Percentiles rank a stretch among this genome's conserved stretches.
Conservation (phyloP, 805 yeast genomes). For the Sugiyamaella qingdaonensis region DNA sequence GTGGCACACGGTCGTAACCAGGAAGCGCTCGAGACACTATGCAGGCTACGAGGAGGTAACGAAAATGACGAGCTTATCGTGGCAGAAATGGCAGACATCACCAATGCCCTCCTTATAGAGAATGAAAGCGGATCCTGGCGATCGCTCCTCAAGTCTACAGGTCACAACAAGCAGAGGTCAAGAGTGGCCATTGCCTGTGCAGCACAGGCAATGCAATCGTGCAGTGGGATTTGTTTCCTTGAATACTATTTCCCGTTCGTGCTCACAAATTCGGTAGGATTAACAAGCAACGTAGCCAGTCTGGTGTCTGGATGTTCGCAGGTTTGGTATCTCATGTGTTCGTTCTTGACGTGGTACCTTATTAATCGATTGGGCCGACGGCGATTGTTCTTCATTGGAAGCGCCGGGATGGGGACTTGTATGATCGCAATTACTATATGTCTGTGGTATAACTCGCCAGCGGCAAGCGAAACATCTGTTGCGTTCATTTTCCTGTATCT, state of each 20-base stretch:
- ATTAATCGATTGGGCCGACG: slow-evolving; percentile 48
- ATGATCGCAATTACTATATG: slow-evolving; percentile 11
- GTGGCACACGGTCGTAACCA: slow-evolving; percentile 26
- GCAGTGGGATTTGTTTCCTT: slow-evolving; percentile 6
- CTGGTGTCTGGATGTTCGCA: slow-evolving; percentile 14
- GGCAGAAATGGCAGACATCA: slow-evolving; percentile 11
- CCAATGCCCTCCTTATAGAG: slow-evolving; percentile 1
- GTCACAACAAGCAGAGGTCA: not conserved
- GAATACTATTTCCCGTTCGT: slow-evolving; percentile 6
- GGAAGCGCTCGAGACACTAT: slow-evolving; percentile 19
- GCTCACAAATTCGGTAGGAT: slow-evolving; percentile 1
- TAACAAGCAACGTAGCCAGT: not conserved
- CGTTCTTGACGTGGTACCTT: slow-evolving; percentile 44
- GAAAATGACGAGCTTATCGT: slow-evolving; percentile 8
- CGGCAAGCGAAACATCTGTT: slow-evolving; percentile 6
- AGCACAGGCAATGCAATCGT: slow-evolving; percentile 6
- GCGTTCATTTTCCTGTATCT: slow-evolving; percentile 12
- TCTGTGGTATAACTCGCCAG: slow-evolving; percentile 6
- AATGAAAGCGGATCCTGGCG: not conserved
- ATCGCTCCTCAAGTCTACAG: not conserved
- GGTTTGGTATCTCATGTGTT: slow-evolving; percentile 12
- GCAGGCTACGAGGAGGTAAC: slow-evolving; percentile 11
- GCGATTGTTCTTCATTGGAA: slow-evolving; percentile 36
- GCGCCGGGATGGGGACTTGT: slow-evolving; percentile 10
- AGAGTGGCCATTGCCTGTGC: slow-evolving; percentile 3